Percentiles rank a stretch among this genome's conserved stretches.
phyloP scores from a whole-genome alignment of 1,284 basidiomycete genomes.

The Boletus sp. region DNA sequence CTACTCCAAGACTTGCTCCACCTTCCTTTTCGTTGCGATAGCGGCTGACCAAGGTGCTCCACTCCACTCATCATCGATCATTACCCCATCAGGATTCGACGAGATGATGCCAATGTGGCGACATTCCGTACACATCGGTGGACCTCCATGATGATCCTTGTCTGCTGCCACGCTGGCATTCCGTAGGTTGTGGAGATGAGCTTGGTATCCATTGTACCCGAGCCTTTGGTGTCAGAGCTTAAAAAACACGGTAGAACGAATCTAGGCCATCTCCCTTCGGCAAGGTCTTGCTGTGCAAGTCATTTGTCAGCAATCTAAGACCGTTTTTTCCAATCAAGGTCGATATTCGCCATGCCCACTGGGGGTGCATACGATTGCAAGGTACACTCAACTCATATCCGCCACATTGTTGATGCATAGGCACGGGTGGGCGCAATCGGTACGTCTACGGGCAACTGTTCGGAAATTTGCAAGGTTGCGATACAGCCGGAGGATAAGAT shows the following conservation, averaged over 20 bases:
- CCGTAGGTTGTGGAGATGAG: constrained; percentile 1
- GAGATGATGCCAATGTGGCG: not conserved
- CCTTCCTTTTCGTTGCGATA: not conserved
- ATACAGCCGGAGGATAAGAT: not conserved
- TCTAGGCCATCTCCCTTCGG: not conserved
- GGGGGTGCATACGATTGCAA: not conserved
- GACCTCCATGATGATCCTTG: not conserved
- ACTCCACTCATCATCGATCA: not conserved
- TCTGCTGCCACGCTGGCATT: not conserved
- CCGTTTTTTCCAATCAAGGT: constrained; percentile 4
- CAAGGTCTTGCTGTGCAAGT: not conserved
- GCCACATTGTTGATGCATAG: not conserved
- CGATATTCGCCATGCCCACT: not conserved
- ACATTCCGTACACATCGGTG: not conserved
- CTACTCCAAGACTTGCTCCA: not conserved
- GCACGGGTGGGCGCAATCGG: not conserved
- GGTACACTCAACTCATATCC: constrained; percentile 8
- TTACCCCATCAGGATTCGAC: not conserved
- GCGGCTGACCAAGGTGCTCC: not conserved
- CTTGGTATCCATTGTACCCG: not conserved
- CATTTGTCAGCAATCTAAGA: constrained; percentile 1
- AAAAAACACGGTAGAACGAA: no score
- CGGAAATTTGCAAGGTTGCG: not conserved
- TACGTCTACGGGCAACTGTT: not conserved
- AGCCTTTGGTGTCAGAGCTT: not conserved